Conservation (phyloP, 306 rosid genomes). For the Cucurbita maxima region DNA sequence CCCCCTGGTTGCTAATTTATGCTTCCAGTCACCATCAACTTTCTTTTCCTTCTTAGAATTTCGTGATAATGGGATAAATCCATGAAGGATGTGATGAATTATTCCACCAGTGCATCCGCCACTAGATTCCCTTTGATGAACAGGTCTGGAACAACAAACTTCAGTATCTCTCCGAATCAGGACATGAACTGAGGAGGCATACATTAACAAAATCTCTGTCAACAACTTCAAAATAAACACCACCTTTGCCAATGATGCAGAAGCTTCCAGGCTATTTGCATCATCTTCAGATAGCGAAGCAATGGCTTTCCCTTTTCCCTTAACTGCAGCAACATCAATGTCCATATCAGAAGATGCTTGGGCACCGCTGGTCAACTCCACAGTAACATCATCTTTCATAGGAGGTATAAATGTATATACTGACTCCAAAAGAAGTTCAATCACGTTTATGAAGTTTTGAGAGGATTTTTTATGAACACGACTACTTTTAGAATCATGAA, state of each 20-base stretch:
- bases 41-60: conserved; percentile 71
- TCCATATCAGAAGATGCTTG: conserved; percentile 70
- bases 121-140: conserved; percentile 35
- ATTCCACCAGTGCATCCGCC: conserved; percentile 49
- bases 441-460: conserved; percentile 67
- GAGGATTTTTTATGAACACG: conserved; percentile 52
- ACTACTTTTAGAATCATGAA: conserved; percentile 49
- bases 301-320: conserved; percentile 87
- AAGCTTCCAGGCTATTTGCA: conserved; percentile 43
- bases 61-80: conserved; percentile 53
- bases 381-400: conserved; percentile 35
- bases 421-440: conserved; percentile 80
- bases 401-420: conserved; percentile 56
- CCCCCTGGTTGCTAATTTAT: conserved; percentile 83
- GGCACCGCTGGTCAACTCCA: conserved; percentile 23
- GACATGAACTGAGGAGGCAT: conserved; percentile 75
- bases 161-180: conserved; percentile 84
- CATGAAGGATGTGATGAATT: conserved; percentile 68
- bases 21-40: conserved; percentile 89
- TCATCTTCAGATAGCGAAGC: conserved; percentile 42
- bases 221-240: conserved; percentile 79
- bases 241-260: conserved; percentile 81
- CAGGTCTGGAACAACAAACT: conserved; percentile 39
- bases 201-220: conserved; percentile 72
- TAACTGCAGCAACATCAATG: conserved; percentile 57